These are phyloP conservation scores for Prunus mume DNA, from an alignment of 306 rosid genomes.

Conservation along the genomic window DNA sequence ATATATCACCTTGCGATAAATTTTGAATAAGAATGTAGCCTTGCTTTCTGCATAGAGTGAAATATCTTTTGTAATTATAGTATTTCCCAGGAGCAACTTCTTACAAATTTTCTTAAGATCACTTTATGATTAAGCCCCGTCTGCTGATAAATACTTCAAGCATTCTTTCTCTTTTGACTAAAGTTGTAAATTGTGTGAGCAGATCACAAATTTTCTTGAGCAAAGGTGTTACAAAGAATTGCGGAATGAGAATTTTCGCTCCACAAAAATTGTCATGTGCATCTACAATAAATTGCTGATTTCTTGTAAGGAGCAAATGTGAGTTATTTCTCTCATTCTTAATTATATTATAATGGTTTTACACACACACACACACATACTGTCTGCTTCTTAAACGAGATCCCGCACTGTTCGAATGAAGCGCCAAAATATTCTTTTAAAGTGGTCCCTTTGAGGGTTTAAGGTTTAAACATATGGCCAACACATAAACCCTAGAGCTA, in stretches of 20 bases:
- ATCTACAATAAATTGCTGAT: conserved; percentile 75
- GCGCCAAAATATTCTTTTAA: not conserved
- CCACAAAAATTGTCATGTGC: conserved; percentile 75
- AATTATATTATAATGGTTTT: not conserved
- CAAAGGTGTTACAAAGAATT: conserved; percentile 95
- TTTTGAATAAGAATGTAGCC: not conserved
- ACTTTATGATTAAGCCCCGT: conserved; percentile 9
- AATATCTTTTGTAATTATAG: not conserved
- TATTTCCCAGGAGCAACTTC: not conserved
- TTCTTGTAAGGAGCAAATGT: conserved; percentile 94
- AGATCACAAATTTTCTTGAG: conserved; percentile 82
- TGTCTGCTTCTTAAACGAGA: not conserved
- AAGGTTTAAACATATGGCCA: not conserved
- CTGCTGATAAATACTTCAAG: not conserved
- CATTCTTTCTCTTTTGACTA: conserved; percentile 5
- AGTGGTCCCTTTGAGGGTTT: not conserved
- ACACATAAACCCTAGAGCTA: not conserved
- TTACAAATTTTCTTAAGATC: conserved; percentile 9
- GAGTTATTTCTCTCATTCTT: conserved; percentile 41
- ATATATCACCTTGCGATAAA: not conserved
- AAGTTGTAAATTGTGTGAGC: conserved; percentile 38
- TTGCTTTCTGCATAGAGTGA: not conserved
- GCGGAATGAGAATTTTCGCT: conserved; percentile 65
- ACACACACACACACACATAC: not conserved
- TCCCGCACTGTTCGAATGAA: not conserved